Base-by-base conservation (phyloP, 164 flowering plant species). In the Saururus chinensis region DNA sequence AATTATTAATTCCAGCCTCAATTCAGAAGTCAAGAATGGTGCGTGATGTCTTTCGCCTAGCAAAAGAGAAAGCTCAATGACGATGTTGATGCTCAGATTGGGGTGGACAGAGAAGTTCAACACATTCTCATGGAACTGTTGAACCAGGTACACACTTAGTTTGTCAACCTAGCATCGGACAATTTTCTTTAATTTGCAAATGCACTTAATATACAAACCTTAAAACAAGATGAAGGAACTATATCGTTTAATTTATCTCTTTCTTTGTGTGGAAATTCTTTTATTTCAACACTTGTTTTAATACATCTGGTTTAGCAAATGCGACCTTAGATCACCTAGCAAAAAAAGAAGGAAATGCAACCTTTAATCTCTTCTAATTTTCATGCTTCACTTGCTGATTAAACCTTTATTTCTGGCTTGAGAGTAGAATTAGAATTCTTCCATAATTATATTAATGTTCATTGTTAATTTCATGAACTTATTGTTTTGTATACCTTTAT, bases 31-130 rank as follows among this genome's bases (percentile, higher is more conserved):
- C 99, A 13, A 68, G 96, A 60, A 90, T 93, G 96, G 99, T 93
- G 19, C 90, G 97, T 67, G 99, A 93, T 84, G 96, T 93, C 35
- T 93, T 93, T 59, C 92, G 97, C 53, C 89, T 90, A 48, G 99
- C 99, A 23, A 90, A 90, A 70, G 97, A 90, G 76, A 88, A 90
- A 77, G 97, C 99, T 25, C 99, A 90, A 90, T 69, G 99, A 93
- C 76, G 99, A 93, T 77, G 96, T 93, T 9, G 99, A 93, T 84
- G 98, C 98, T 30, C 98, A 92, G 73, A 89, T 97, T 59, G 98
- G 98, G 60, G 98, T 96, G 51, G 96, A 92, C 70, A 84, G 98
- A 79, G 98, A 92, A 76, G 98, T 92, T 66, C 98, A 92, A 76
- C 77, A 96, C n/a, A 92, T 92, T 57, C 88, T 92, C 23, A 92